Base-by-base conservation (phyloP, 345 rosid genomes). In the Rhizophora apiculata region DNA sequence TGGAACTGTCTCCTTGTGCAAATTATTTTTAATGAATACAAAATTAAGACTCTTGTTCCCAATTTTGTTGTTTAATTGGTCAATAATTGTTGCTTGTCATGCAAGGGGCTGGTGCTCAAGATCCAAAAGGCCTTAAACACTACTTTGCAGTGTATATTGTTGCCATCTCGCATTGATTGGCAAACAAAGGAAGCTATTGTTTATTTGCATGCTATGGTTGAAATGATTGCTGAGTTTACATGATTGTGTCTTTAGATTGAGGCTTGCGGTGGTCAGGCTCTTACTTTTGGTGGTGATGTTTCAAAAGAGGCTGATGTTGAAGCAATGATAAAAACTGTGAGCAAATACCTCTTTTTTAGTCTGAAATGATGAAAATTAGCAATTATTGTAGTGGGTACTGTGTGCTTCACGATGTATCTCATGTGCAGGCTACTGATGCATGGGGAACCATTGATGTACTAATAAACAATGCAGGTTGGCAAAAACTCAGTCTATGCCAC, bases 371-470 rank as follows among this genome's bases (percentile, higher is more conserved):
- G 29, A 26, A 20, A 48, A 63, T 29, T 60, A n/a, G 48, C 48
- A 57, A 51, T 46, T 30, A 48, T 43, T 15, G 3, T 62, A 9
- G 60, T 56, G 26, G 60, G 18, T 56, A 24, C 16, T 27, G 0
- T 11, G 30, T 66, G 53, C 58, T 74, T 73, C 24, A 55, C 62
- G 68, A 56, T 71, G 39, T 71, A 51, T 64, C 31, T 32, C 63
- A 60, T 67, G 68, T 81, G 77, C 88, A 96, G 99, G 99, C 96
- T 73, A 76, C 84, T 64, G 94, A 92, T 79, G 83, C 85, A 29
- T 96, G 98, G 97, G 99, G 98, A 84, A 96, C 99, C 0, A 81
- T 96, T 78, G 98, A 95, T 74, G 79, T 96, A 31, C 81, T 96
- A 84, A 69, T 96, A 51, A 96, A 96, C 84, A 96, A 96, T 82